Evolutionary conservation across 2,329 filamentous ascomycete genomes (phyloP).

Genomic region (Microcera coccophila): DNA sequence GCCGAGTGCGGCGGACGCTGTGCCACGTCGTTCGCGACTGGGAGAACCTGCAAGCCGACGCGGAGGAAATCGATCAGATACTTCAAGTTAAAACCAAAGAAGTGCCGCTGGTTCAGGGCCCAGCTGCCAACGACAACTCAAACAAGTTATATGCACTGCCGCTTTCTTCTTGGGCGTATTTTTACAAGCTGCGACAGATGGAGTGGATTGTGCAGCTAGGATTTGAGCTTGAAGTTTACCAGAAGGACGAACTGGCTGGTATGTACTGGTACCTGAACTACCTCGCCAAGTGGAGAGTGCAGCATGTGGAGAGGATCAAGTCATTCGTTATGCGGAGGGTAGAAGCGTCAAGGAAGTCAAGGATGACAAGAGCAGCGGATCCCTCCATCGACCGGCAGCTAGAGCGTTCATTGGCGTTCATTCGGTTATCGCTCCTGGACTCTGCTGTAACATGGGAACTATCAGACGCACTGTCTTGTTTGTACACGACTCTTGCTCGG

Average conservation of each 20-base stretch:
- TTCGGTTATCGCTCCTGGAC: constrained; percentile 60
- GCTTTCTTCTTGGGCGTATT: constrained; percentile 82
- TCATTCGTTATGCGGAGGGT: constrained; percentile 52
- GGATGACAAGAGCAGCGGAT: no score
- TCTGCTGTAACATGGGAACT: constrained; percentile 59
- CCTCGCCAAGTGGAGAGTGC: constrained; percentile 62
- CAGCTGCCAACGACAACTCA: constrained; percentile 32
- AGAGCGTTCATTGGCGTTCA: constrained; percentile 48
- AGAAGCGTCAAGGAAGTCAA: constrained; percentile 26
- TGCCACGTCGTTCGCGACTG: constrained; percentile 79
- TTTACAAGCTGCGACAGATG: constrained; percentile 86
- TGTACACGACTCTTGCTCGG: constrained; percentile 65
- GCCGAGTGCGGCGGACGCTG: constrained; percentile 82
- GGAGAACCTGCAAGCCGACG: constrained; percentile 78
- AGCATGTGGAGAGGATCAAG: constrained; percentile 70
- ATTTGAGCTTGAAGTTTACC: constrained; percentile 89
- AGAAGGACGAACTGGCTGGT: constrained; percentile 73
- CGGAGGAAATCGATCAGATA: constrained; percentile 69
- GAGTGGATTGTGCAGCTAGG: constrained; percentile 85
- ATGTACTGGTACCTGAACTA: constrained; percentile 92
- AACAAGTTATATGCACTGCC: constrained; percentile 63
- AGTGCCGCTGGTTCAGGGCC: constrained; percentile 50
- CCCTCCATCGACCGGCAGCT: constrained; percentile 41
- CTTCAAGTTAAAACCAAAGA: constrained; percentile 61
- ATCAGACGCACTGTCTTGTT: constrained; percentile 50